phyloP scores from a whole-genome alignment of 1,284 basidiomycete genomes.

The Irpex sp. region DNA sequence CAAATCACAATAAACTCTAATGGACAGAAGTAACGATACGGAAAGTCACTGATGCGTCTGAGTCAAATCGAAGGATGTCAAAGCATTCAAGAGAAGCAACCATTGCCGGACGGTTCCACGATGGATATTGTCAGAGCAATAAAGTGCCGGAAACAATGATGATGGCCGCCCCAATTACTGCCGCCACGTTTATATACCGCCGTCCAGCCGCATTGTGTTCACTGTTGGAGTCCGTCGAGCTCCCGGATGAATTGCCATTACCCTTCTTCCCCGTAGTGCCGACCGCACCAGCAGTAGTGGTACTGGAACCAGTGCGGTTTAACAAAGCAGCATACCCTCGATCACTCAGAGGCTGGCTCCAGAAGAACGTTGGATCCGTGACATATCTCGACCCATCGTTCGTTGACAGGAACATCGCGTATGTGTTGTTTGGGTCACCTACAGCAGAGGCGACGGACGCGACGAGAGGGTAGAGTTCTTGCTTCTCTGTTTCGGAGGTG shows the following conservation, averaged over 20 bases:
- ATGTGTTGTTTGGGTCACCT: constrained; percentile 51
- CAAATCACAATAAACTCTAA: too few relatives aligned
- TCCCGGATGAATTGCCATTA: background rate
- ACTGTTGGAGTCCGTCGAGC: too few relatives aligned
- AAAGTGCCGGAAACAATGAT: too few relatives aligned
- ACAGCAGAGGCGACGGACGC: constrained; percentile 50
- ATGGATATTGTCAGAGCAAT: too few relatives aligned
- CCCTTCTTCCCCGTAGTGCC: background rate
- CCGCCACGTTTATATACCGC: too few relatives aligned
- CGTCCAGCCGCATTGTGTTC: too few relatives aligned
- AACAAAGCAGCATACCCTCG: constrained; percentile 16
- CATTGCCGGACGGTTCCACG: too few relatives aligned
- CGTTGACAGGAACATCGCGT: constrained; percentile 38
- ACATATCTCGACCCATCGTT: constrained; percentile 35
- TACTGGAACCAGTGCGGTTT: background rate
- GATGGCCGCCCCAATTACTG: too few relatives aligned
- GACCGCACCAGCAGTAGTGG: background rate
- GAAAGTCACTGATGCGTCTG: too few relatives aligned
- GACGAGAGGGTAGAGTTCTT: constrained; percentile 27
- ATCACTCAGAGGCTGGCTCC: constrained; percentile 46
- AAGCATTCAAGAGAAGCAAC: too few relatives aligned
- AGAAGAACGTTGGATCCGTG: constrained; percentile 47
- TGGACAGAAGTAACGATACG: too few relatives aligned
- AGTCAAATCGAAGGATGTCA: too few relatives aligned
- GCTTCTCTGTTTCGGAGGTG: constrained; percentile 27